Conservation (phyloP, 352 stramenopile species). For the Phytophthora capsici region DNA sequence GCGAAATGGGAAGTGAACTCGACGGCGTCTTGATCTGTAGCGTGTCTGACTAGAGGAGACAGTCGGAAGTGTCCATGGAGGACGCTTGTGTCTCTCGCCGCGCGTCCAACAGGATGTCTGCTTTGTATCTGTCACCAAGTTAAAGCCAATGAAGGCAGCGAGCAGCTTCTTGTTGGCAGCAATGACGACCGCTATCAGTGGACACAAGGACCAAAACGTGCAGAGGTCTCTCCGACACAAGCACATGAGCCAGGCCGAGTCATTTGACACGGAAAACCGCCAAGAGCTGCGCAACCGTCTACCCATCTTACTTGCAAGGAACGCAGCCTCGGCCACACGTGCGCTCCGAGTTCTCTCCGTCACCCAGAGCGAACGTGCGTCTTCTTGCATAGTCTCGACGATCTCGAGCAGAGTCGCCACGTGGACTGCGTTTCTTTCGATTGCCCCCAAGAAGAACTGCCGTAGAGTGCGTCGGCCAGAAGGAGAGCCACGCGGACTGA, state of each 20-base stretch:
- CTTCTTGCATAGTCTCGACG: conserved; percentile 21
- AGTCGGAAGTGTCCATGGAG: conserved; percentile 17
- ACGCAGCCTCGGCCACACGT: conserved; percentile 11
- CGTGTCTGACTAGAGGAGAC: neutral
- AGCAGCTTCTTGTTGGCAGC: conserved; percentile 1
- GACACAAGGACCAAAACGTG: conserved; percentile 2
- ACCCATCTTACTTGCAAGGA: conserved; percentile 28
- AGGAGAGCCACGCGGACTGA: neutral
- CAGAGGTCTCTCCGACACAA: conserved; percentile 21
- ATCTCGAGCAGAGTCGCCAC: conserved; percentile 19
- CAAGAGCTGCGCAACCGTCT: neutral
- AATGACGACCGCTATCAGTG: conserved; percentile 7
- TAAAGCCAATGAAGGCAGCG: conserved; percentile 15
- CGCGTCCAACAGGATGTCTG: conserved; percentile 14
- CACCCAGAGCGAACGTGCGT: conserved; percentile 7
- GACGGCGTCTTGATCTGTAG: neutral
- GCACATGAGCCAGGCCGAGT: conserved; percentile 18
- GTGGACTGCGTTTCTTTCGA: conserved; percentile 27
- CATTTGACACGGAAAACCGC: conserved; percentile 13
- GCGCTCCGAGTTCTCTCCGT: conserved; percentile 4
- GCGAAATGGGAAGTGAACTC: conserved; percentile 14
- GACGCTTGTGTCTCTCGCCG: conserved; percentile 8
- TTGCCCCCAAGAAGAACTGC: conserved; percentile 10
- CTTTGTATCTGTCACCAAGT: conserved; percentile 15
- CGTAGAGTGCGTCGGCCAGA: neutral